Conservation (phyloP, 192 early-diverging fungal genomes). For the Podila minutissima region DNA sequence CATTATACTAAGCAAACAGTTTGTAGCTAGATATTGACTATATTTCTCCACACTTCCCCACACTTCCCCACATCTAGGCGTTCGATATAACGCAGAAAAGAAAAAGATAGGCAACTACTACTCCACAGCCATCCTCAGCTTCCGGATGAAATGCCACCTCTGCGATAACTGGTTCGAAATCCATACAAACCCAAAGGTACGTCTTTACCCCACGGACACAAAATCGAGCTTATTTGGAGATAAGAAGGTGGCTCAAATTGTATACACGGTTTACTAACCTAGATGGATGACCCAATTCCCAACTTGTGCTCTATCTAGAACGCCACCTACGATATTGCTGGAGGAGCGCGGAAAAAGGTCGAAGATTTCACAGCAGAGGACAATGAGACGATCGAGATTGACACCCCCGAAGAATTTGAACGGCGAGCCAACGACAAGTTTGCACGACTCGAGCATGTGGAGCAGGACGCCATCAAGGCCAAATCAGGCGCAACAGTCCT, state of each 20-base stretch:
- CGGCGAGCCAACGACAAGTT: conserved; percentile 29
- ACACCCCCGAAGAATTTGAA: conserved; percentile 29
- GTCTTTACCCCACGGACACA: neutral
- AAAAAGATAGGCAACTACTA: conserved; percentile 91
- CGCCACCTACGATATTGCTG: conserved; percentile 69
- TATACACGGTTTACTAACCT: neutral
- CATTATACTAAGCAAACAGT: neutral
- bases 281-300: neutral
- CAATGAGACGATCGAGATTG: conserved; percentile 69
- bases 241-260: neutral
- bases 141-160: conserved; percentile 95
- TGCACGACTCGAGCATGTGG: conserved; percentile 66
- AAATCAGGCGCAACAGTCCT: conserved; percentile 60
- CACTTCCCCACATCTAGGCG: conserved; percentile 56
- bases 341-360: conserved; percentile 81
- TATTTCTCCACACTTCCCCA: neutral
- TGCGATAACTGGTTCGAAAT: conserved; percentile 90
- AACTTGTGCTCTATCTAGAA: conserved; percentile 59
- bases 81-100: conserved; percentile 96
- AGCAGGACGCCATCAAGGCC: conserved; percentile 60
- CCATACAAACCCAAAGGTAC: conserved; percentile 92
- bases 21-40: no score
- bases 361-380: conserved; percentile 78
- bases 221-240: no score
- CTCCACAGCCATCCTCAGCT: conserved; percentile 85